Evolutionary conservation across 805 yeast species (phyloP).

Genomic region (Wickerhamiella kurtzmanii): DNA sequence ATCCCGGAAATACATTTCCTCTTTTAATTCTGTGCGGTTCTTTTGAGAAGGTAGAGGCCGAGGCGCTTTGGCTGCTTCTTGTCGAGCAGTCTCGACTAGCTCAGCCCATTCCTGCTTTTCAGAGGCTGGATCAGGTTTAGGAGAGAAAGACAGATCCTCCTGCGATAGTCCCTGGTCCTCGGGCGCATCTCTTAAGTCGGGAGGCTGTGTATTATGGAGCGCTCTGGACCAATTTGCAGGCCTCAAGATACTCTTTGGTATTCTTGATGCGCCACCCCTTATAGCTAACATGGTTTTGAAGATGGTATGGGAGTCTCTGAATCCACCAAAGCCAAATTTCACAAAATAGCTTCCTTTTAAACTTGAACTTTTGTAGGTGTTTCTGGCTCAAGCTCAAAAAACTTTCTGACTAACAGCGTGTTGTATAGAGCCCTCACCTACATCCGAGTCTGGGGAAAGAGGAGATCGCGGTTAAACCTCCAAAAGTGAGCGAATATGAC

Average conservation of each 20-base stretch:
- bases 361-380: too few species aligned
- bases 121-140: too few species aligned
- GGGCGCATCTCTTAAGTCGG: neutral
- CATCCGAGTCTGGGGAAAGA: neutral
- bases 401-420: too few species aligned
- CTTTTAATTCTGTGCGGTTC: neutral
- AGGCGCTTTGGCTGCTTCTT: neutral
- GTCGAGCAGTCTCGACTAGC: neutral
- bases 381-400: too few species aligned
- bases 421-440: neutral
- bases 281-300: too few species aligned
- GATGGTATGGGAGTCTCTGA: too few species aligned
- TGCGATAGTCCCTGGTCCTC: neutral
- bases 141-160: neutral
- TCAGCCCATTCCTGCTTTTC: neutral
- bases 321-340: too few species aligned
- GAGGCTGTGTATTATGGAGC: neutral
- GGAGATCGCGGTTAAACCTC: neutral
- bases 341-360: too few species aligned
- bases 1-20: neutral
- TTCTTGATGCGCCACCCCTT: too few species aligned
- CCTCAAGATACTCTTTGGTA: too few species aligned
- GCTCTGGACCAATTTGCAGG: neutral
- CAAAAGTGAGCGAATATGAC: conserved; percentile 29
- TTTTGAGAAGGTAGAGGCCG: neutral